Conservation (phyloP, 2,329 filamentous ascomycete genomes). For the Xylaria sp. region DNA sequence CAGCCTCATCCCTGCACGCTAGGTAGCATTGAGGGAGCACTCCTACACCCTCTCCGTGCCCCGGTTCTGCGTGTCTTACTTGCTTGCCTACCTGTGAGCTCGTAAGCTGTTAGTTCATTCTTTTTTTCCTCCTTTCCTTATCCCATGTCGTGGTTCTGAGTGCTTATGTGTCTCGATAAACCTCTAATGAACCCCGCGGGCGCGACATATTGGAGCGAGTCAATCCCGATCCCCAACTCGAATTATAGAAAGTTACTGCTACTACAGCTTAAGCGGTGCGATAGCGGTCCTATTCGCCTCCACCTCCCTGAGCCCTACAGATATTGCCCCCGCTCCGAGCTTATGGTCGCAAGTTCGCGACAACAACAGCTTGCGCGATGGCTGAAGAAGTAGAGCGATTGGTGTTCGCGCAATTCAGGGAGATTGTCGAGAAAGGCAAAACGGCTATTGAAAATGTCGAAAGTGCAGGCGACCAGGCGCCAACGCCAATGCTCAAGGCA, state of each 20-base stretch:
- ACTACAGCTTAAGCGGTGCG: slow-evolving; percentile 24
- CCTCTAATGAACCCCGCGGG: slow-evolving; percentile 1
- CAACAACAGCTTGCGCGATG: slow-evolving; percentile 39
- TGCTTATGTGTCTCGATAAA: slow-evolving; percentile 3
- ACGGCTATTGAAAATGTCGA: slow-evolving; percentile 60
- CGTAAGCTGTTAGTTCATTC: slow-evolving; percentile 9
- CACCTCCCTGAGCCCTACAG: slow-evolving; percentile 11
- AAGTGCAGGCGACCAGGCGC: slow-evolving; percentile 51
- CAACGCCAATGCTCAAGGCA: slow-evolving; percentile 60
- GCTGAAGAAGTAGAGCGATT: slow-evolving; percentile 53
- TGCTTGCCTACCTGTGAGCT: slow-evolving; percentile 27
- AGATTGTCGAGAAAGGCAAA: slow-evolving; percentile 64
- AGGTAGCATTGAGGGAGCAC: slow-evolving; percentile 13
- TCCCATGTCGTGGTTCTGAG: background rate
- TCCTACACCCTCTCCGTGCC: slow-evolving; percentile 27
- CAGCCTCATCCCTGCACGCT: slow-evolving; percentile 39
- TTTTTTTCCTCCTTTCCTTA: slow-evolving; percentile 25
- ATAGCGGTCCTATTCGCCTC: slow-evolving; percentile 17
- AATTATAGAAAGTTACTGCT: slow-evolving; percentile 15
- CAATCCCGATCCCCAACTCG: slow-evolving; percentile 14
- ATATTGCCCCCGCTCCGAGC: background rate
- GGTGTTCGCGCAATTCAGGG: slow-evolving; percentile 62
- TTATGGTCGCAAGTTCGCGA: slow-evolving; percentile 12
- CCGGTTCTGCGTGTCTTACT: slow-evolving; percentile 39
- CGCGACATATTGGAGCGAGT: slow-evolving; percentile 18